Conservation (phyloP, 768 basidiomycete genomes). For the Royoungia palumana region DNA sequence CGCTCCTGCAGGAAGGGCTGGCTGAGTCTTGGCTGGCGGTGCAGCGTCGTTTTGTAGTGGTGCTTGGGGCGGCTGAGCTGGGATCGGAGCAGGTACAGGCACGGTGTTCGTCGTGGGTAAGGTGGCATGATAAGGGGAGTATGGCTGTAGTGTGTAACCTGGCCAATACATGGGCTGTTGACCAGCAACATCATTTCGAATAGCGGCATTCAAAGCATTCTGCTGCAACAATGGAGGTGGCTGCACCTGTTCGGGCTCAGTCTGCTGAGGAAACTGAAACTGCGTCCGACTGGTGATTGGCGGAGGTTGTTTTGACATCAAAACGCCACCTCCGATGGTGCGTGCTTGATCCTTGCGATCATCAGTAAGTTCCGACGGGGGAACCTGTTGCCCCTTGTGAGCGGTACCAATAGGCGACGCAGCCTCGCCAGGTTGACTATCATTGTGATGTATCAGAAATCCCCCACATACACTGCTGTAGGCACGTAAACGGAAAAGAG, state of each 20-base stretch:
- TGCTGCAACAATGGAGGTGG: constrained; percentile 29
- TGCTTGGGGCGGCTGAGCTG: neutral
- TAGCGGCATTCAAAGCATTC: neutral
- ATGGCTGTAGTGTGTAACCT: constrained; percentile 7
- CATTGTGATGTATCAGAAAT: neutral
- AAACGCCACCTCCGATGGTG: constrained; percentile 27
- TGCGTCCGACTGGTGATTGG: neutral
- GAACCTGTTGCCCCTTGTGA: constrained; percentile 6
- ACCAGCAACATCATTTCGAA: constrained; percentile 8
- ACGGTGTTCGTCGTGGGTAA: constrained; percentile 14
- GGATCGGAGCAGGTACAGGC: neutral
- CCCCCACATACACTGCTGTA: neutral
- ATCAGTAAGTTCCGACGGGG: constrained; percentile 6
- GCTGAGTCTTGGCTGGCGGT: neutral
- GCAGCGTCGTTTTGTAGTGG: neutral
- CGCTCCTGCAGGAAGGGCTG: constrained; percentile 12
- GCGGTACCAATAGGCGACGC: constrained; percentile 18
- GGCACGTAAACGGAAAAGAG: neutral
- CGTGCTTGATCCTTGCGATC: constrained; percentile 9
- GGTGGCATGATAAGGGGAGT: constrained; percentile 31
- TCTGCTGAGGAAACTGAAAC: constrained; percentile 26
- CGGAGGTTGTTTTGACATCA: constrained; percentile 17
- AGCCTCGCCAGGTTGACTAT: constrained; percentile 23
- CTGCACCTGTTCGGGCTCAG: constrained; percentile 29
- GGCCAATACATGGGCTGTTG: constrained; percentile 18